These are phyloP conservation scores for Pleurotus eryngii DNA, from an alignment of 768 basidiomycete genomes.

Conservation along the genomic window DNA sequence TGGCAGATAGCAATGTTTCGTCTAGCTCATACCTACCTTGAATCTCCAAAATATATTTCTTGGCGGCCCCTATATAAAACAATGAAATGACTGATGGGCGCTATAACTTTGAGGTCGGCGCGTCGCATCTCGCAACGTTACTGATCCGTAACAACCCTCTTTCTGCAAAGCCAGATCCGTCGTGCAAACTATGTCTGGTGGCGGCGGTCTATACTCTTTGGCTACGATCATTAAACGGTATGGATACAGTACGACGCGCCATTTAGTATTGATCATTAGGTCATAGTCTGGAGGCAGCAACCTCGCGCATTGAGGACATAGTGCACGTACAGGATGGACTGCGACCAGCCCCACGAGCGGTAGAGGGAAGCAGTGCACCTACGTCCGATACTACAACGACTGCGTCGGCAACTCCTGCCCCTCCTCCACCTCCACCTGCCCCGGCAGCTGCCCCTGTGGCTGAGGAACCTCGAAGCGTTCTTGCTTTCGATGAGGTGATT, in stretches of 20 bases:
- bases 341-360: slow-evolving; percentile 13
- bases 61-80: too few species aligned
- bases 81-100: too few species aligned
- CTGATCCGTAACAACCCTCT: too few species aligned
- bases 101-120: too few species aligned
- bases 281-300: slow-evolving; percentile 84
- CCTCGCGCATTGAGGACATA: slow-evolving; percentile 90
- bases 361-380: slow-evolving; percentile 9
- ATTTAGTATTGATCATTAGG: slow-evolving; percentile 21
- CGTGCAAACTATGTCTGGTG: slow-evolving; percentile 28
- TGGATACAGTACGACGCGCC: slow-evolving; percentile 14
- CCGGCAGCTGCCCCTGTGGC: slow-evolving; percentile 30
- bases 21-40: too few species aligned
- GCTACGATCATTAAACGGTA: slow-evolving; percentile 84
- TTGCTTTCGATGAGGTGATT: slow-evolving; percentile 71
- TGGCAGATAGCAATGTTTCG: too few species aligned
- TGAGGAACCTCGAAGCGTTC: slow-evolving; percentile 55
- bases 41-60: too few species aligned
- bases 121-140: too few species aligned
- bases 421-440: slow-evolving; percentile 33
- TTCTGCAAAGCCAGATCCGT: too few species aligned
- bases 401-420: slow-evolving; percentile 18
- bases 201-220: slow-evolving; percentile 61
- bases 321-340: slow-evolving; percentile 35
- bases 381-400: slow-evolving; percentile 5